Conservation (phyloP, 2,329 filamentous ascomycete genomes). For the Fusarium sp. region DNA sequence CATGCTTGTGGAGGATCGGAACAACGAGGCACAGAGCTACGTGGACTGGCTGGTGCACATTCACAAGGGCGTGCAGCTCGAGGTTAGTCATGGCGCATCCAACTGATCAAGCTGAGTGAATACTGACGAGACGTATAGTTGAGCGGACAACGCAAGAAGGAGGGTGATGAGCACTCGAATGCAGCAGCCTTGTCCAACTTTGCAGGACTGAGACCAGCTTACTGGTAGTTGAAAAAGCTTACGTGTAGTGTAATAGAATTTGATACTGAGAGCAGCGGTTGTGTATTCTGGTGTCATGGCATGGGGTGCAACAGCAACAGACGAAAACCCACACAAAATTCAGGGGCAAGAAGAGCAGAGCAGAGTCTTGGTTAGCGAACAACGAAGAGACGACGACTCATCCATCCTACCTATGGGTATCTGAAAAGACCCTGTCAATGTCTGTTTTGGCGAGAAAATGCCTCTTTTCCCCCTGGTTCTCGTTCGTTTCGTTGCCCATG, state of each 20-base stretch:
- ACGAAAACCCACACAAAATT: conserved; percentile 21
- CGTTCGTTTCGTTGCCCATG: not conserved
- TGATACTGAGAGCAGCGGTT: conserved; percentile 25
- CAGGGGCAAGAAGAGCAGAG: conserved; percentile 11
- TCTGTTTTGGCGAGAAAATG: conserved; percentile 12
- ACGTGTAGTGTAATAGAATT: conserved; percentile 19
- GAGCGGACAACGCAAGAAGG: conserved; percentile 78
- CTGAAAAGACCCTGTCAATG: not conserved
- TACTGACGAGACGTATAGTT: conserved; percentile 57
- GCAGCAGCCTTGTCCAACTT: conserved; percentile 65
- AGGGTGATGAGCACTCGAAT: conserved; percentile 62
- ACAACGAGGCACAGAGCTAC: conserved; percentile 97
- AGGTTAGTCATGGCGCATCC: conserved; percentile 64
- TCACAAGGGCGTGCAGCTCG: conserved; percentile 91
- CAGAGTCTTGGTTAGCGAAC: conserved; percentile 35
- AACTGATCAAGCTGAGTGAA: not conserved
- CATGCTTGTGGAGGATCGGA: conserved; percentile 91
- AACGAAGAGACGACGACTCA: conserved; percentile 23
- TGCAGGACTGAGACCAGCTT: conserved; percentile 68
- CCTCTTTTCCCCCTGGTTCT: not conserved
- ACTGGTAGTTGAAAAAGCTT: conserved; percentile 60
- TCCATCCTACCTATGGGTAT: conserved; percentile 5
- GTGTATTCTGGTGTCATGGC: conserved; percentile 23
- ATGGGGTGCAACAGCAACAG: conserved; percentile 6
- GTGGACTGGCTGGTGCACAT: conserved; percentile 98